Conservation (phyloP, 2,329 filamentous ascomycete genomes). For the Magnaporthales sp. region DNA sequence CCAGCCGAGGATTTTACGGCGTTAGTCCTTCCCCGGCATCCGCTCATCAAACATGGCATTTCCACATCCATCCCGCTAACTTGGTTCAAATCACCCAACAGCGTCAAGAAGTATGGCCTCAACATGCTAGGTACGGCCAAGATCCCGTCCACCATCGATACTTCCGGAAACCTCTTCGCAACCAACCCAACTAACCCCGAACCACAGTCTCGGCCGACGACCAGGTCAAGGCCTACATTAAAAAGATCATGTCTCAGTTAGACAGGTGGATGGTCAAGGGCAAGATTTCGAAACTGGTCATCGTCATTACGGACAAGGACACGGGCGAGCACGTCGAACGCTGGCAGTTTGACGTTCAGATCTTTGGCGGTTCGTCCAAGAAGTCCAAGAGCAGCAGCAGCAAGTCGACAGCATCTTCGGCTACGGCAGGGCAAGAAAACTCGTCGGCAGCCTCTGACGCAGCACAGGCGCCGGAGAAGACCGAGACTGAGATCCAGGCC, state of each 20-base stretch:
- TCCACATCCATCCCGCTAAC: neutral
- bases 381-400: constrained; percentile 39
- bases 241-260: constrained; percentile 97
- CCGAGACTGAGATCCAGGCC: constrained; percentile 85
- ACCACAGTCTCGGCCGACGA: constrained; percentile 78
- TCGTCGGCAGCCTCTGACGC: constrained; percentile 26
- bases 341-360: constrained; percentile 80
- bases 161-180: too few species aligned
- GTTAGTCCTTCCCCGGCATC: neutral
- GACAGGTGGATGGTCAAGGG: constrained; percentile 96
- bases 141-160: too few species aligned
- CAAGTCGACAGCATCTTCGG: constrained; percentile 21
- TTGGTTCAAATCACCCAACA: neutral
- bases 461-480: constrained; percentile 54
- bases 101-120: constrained; percentile 96
- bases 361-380: constrained; percentile 23
- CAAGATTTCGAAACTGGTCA: constrained; percentile 94
- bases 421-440: constrained; percentile 61
- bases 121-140: constrained; percentile 72
- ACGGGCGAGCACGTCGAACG: constrained; percentile 92
- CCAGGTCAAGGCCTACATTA: constrained; percentile 98
- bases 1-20: constrained; percentile 95
- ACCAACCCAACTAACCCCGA: neutral
- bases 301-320: constrained; percentile 95
- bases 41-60: neutral